Base-by-base conservation (phyloP, 2,329 filamentous ascomycete species). In the Cryphonectria nitschkei region DNA sequence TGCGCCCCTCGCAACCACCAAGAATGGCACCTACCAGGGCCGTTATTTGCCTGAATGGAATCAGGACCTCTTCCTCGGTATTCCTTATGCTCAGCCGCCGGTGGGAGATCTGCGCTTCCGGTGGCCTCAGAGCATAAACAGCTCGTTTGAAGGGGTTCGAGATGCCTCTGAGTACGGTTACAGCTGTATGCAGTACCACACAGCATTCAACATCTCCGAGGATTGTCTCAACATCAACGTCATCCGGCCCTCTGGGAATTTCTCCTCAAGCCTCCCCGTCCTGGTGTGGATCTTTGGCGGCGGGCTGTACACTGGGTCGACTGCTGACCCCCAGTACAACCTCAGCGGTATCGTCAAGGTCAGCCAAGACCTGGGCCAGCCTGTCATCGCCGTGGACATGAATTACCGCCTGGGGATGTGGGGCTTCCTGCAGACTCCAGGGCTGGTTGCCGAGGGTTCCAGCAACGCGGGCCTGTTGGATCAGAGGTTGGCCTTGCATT, bases 251-350 rank as follows among this genome's bases (percentile, higher is more conserved):
- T 73, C 81, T 0, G 79, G 78, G 0, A 76, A 75, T n/a, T 69
- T 74, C 1, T 73, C 77, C 16, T 76, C 78, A 11, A 78, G 75
- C 0, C 75, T 84, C 2, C 83, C 83, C 1, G 83, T 85, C 60
- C 69, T 82, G 0, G 77, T 82, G 1, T 92, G 89, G 89, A 87
- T 92, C 37, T 87, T 90, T 73, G 83, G 87, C 16, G 88, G 87
- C 43, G 87, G 86, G 1, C 82, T 88, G 6, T 84, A 81, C 67
- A 79, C 82, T 43, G 88, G 89, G 1, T 81, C 83, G 76, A 76
- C 83, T 74, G 74, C 80, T 72, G 87, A 89, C 72, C 81, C 85
- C 6, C 84, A 89, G 68, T 92, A 92, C 77, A 92, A 92, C 75
- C 82, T 91, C 50, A 88, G 87, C 32, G 88, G 86, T 64, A 86